phyloP scores from a whole-genome alignment of 208 protist species.

The Acanthamoeba culbertsoni region DNA sequence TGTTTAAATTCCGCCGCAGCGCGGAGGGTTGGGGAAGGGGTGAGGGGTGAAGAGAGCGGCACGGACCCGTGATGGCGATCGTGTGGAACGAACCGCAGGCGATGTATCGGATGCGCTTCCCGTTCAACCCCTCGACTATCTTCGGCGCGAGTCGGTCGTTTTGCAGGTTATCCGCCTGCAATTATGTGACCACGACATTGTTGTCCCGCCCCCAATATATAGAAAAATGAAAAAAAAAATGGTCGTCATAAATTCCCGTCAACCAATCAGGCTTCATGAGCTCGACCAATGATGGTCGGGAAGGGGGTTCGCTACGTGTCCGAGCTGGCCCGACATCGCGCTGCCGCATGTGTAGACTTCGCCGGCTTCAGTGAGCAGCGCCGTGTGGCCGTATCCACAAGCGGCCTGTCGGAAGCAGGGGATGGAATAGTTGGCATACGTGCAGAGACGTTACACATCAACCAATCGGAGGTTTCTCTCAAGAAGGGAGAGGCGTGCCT shows the following conservation, averaged over 20 bases:
- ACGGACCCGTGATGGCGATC: not conserved
- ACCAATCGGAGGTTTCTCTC: too few species aligned
- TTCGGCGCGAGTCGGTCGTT: not conserved
- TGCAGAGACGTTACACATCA: too few species aligned
- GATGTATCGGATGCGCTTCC: constrained; percentile 8
- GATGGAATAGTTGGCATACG: not conserved
- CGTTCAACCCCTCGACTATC: constrained; percentile 1
- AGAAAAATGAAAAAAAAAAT: too few species aligned
- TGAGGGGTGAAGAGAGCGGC: too few species aligned
- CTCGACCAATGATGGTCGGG: not conserved
- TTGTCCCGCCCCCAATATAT: too few species aligned
- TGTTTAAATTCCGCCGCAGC: too few species aligned
- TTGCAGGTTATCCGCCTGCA: not conserved
- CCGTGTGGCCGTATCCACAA: not conserved
- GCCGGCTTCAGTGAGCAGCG: not conserved
- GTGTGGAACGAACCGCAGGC: constrained; percentile 28
- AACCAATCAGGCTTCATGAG: too few species aligned
- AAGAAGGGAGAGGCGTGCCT: too few species aligned
- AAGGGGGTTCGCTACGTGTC: not conserved
- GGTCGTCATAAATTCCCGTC: too few species aligned
- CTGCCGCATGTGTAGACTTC: constrained; percentile 30
- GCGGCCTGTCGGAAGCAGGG: not conserved
- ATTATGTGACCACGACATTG: too few species aligned
- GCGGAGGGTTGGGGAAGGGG: too few species aligned
- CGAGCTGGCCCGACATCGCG: constrained; percentile 5